Evolutionary conservation across 202 grass and related monocot genomes (phyloP), one percentile per base, ranked within the genome.

Genomic region (Dendrocalamus latiflorus): DNA sequence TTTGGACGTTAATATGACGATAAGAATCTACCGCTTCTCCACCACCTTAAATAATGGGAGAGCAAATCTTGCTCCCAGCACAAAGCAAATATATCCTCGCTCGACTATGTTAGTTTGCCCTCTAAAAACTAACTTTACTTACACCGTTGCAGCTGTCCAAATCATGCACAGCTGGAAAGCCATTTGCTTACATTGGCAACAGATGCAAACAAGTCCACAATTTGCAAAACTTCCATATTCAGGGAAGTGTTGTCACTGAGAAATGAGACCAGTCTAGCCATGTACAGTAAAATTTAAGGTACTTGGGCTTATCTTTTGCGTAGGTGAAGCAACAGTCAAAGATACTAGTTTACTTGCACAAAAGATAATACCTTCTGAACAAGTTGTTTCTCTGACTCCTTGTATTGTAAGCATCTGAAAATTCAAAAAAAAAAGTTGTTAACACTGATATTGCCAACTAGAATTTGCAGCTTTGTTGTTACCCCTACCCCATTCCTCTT

Each of bases 381-480:
- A 91, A 97, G 92, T 57, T 93, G 86, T 81, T 90, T 92, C 80
- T 92, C 84, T 77, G 90, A 89, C 58, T 80, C 87, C 88, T 97
- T 86, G 0, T 86, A 93, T n/a, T 84, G 86, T 45, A 71, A 70
- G 76, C 92, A 94, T 84, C 94, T 97, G 86, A 72, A 77, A 74
- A 74, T 68, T 67, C 17, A 38, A 38, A 66, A 66, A 59, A 21
- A 21, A 5, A 76, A 22, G 30, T 60, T 61, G 60, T 78, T 68
- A 73, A 42, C 60, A 72, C 26, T 11, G 78, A 42, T 68, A 74
- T 26, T 61, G 11, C 5, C 72, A 49, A 51, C 8, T 34, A 82
- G 10, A 34, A 70, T 75, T 59, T 75, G 69, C 36, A 75, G 50
- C 11, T 37, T 45, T 81, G 14, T 71, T 38, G 80, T 26, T 74